Conservation (phyloP, 75 land plant genomes). For the Cupressus sempervirens region DNA sequence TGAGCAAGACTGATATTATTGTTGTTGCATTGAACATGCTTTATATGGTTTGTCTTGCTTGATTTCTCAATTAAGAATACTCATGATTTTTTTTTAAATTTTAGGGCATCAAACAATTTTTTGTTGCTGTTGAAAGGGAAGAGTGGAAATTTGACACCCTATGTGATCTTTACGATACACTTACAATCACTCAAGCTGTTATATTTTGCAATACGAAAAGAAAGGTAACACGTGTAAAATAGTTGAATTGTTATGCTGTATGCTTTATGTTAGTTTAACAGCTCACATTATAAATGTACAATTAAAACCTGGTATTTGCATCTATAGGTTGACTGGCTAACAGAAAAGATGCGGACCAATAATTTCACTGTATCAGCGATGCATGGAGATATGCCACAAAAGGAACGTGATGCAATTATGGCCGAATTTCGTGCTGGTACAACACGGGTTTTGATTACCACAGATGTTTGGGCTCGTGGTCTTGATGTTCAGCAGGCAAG, state of each 20-base stretch:
- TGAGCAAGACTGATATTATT: background rate
- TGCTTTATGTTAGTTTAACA: background rate
- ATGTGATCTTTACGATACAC: slow-evolving; percentile 96
- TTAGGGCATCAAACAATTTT: slow-evolving; percentile 99
- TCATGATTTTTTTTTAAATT: background rate
- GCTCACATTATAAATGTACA: background rate
- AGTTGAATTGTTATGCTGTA: background rate
- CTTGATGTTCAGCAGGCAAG: slow-evolving; percentile 83
- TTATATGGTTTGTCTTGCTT: background rate
- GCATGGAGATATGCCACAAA: slow-evolving; percentile 95
- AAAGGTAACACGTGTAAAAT: slow-evolving; percentile 54
- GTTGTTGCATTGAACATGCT: background rate
- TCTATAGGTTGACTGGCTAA: slow-evolving; percentile 82
- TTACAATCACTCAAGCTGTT: slow-evolving; percentile 97
- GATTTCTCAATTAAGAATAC: background rate
- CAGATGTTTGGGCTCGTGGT: slow-evolving; percentile 92
- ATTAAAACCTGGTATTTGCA: background rate
- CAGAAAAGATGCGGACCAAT: slow-evolving; percentile 73
- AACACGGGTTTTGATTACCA: slow-evolving; percentile 80
- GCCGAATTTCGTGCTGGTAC: slow-evolving; percentile 65
- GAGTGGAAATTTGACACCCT: slow-evolving; percentile 99
- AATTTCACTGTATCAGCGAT: slow-evolving; percentile 85
- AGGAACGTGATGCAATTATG: slow-evolving; percentile 88
- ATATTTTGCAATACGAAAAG: slow-evolving; percentile 98
- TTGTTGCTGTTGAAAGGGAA: slow-evolving; percentile 97